Evolutionary conservation across 345 rosid species (phyloP).

Genomic region (Hibiscus trionum): DNA sequence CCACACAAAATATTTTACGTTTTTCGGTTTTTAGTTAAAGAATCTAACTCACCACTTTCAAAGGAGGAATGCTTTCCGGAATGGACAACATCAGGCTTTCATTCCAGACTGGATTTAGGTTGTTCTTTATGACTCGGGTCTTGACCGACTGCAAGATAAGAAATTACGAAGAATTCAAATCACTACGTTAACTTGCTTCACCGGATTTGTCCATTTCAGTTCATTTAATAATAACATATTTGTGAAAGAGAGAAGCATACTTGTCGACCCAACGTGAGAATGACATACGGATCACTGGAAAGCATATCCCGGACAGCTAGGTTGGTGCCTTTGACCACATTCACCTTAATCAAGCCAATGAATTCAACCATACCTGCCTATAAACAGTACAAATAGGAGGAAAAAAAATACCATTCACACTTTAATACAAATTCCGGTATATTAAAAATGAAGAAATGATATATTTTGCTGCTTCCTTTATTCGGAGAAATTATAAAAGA

Average conservation of each 20-base stretch:
- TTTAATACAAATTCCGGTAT: too few relatives aligned
- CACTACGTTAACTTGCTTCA: not conserved
- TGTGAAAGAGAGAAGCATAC: conserved; percentile 33
- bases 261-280: conserved; percentile 78
- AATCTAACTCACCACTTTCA: conserved; percentile 63
- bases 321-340: conserved; percentile 92
- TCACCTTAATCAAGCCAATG: conserved; percentile 87
- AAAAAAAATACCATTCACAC: conserved; percentile 7
- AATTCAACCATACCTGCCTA: conserved; percentile 98
- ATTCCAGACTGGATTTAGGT: conserved; percentile 96
- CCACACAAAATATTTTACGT: not conserved
- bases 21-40: not conserved
- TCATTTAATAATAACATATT: not conserved
- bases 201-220: conserved; percentile 1
- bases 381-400: conserved; percentile 18
- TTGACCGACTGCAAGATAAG: conserved; percentile 58
- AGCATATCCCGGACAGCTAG: conserved; percentile 80
- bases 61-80: conserved; percentile 81
- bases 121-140: conserved; percentile 90
- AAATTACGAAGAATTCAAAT: conserved; percentile 1
- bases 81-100: conserved; percentile 91
- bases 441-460: too few relatives aligned
- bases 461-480: too few relatives aligned
- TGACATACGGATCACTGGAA: conserved; percentile 93
- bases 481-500: too few relatives aligned